Percentiles rank a stretch among this genome's conserved stretches.
Conservation (phyloP, 805 yeast genomes). For the Candida ulmi region DNA sequence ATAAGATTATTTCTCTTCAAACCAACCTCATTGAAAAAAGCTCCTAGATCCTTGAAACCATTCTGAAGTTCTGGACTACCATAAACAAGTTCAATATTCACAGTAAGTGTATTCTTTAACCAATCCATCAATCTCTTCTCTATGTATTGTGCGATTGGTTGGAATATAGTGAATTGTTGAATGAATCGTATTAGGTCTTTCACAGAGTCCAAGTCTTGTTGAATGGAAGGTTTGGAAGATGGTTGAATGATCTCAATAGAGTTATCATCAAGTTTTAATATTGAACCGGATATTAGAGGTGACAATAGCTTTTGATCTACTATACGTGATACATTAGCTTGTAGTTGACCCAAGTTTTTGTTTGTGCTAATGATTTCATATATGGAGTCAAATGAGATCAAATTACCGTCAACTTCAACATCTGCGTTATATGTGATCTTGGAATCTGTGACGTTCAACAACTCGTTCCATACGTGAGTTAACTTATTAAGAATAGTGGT, state of each 20-base stretch:
- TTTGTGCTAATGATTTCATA: constrained; percentile 7
- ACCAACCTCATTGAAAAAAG: constrained; percentile 8
- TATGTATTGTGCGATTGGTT: constrained; percentile 15
- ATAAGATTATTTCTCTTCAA: constrained; percentile 16
- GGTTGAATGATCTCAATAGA: constrained; percentile 1
- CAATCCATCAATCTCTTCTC: constrained; percentile 17
- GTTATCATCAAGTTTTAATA: constrained; percentile 4
- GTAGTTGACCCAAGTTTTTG: constrained; percentile 3
- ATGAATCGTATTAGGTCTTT: constrained; percentile 15
- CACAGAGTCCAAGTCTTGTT: constrained; percentile 11
- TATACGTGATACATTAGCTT: constrained; percentile 10
- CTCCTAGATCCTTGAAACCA: constrained; percentile 12
- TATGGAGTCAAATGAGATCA: constrained; percentile 10
- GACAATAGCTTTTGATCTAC: constrained; percentile 13
- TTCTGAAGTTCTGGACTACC: constrained; percentile 5
- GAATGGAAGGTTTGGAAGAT: background rate
- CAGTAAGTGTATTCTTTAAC: constrained; percentile 15
- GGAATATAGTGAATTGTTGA: constrained; percentile 10
- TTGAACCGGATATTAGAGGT: constrained; percentile 4
- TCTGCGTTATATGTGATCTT: constrained; percentile 11
- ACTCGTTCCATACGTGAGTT: constrained; percentile 9
- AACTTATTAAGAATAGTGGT: background rate
- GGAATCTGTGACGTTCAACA: constrained; percentile 6
- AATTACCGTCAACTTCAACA: constrained; percentile 15
- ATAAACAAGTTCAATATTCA: constrained; percentile 13